Percentiles rank a stretch among this genome's conserved stretches.
phyloP scores from a whole-genome alignment of 495 filamentous ascomycete genomes.

The Neurospora tetraspora region DNA sequence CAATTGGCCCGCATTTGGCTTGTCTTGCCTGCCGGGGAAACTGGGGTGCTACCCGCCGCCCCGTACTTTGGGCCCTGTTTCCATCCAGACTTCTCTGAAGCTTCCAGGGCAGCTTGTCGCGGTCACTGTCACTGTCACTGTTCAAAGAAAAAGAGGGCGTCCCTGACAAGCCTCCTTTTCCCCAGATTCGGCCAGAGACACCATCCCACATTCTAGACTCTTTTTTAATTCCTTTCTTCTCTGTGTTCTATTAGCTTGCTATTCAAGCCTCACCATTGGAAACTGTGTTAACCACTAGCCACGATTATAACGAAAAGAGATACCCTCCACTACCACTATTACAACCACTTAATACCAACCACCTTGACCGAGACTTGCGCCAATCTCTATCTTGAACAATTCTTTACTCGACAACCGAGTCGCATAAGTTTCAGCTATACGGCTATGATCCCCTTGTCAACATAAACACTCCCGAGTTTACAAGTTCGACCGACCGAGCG shows the following conservation, averaged over 20 bases:
- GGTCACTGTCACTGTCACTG: background rate
- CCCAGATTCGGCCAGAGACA: background rate
- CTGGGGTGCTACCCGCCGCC: background rate
- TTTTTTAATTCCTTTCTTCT: background rate
- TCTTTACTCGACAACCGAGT: background rate
- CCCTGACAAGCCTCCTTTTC: background rate
- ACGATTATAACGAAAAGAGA: background rate
- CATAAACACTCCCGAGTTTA: background rate
- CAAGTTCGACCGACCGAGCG: background rate
- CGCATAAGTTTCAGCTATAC: background rate
- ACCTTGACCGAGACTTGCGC: background rate
- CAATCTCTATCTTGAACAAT: background rate
- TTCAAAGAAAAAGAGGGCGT: background rate
- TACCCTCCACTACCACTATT: too few relatives aligned
- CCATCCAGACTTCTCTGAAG: background rate
- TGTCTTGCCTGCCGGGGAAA: background rate
- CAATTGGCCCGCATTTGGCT: background rate
- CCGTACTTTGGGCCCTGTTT: background rate
- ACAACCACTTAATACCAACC: background rate
- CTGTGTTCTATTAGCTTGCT: background rate
- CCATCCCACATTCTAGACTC: background rate
- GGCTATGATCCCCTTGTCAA: background rate
- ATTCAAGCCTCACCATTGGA: background rate
- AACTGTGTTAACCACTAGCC: background rate
- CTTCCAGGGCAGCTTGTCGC: background rate